These are phyloP conservation scores for Tricholoma hemisulphureum DNA, from an alignment of 768 basidiomycete species.

Conservation along the genomic window DNA sequence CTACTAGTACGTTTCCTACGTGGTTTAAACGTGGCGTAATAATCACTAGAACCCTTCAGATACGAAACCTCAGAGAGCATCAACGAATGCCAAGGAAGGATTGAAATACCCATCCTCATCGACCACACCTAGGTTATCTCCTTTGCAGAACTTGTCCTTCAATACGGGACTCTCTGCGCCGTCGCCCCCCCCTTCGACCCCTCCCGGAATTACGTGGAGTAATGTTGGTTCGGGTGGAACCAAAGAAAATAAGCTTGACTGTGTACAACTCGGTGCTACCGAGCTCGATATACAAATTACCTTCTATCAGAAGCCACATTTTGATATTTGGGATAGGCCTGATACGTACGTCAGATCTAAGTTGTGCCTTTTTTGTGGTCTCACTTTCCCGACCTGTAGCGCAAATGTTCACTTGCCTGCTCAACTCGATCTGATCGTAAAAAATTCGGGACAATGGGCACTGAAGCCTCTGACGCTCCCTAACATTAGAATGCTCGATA, in stretches of 20 bases:
- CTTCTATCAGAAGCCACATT: slow-evolving; percentile 31
- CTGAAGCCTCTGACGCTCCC: slow-evolving; percentile 32
- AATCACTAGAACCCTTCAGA: not conserved
- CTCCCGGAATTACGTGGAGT: not conserved
- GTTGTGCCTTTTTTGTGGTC: not conserved
- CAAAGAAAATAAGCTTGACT: slow-evolving; percentile 21
- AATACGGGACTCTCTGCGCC: not conserved
- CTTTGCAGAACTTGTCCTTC: not conserved
- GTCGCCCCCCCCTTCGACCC: not conserved
- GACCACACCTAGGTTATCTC: not conserved
- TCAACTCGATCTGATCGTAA: slow-evolving; percentile 31
- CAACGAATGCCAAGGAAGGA: not conserved
- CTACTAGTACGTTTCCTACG: not conserved
- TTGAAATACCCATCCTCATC: not conserved
- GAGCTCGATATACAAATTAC: slow-evolving; percentile 28
- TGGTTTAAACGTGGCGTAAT: too few relatives aligned
- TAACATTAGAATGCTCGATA: slow-evolving; percentile 31
- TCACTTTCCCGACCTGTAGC: slow-evolving; percentile 8
- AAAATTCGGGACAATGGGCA: slow-evolving; percentile 27
- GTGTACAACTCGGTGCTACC: slow-evolving; percentile 24
- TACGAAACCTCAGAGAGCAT: not conserved
- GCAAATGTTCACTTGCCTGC: slow-evolving; percentile 27
- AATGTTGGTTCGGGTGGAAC: not conserved
- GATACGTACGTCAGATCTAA: slow-evolving; percentile 27
- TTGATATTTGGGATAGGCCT: slow-evolving; percentile 35